Conservation (phyloP, 371 early-diverging fungal genomes). For the Nematocida sp. region DNA sequence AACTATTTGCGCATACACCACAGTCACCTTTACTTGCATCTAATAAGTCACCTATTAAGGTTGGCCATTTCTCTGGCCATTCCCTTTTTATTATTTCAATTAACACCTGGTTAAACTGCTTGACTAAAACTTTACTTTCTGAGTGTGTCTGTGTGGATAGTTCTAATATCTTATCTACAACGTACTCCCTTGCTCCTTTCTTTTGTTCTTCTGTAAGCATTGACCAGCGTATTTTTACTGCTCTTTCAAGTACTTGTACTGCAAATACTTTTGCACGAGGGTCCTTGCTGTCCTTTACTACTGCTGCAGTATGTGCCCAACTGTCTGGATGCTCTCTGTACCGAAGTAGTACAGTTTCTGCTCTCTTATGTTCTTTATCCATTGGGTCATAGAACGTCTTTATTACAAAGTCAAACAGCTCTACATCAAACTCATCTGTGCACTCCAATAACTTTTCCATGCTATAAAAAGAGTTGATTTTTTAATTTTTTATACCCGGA, state of each 20-base stretch:
- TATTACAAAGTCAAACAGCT: slow-evolving; percentile 66
- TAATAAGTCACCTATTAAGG: slow-evolving; percentile 94
- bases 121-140: slow-evolving; percentile 60
- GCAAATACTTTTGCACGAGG: slow-evolving; percentile 87
- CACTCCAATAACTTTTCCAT: slow-evolving; percentile 68
- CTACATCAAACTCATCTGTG: slow-evolving; percentile 63
- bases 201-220: slow-evolving; percentile 81
- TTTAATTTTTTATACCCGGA: slow-evolving; percentile 35
- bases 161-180: slow-evolving; percentile 62
- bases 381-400: slow-evolving; percentile 33
- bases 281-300: slow-evolving; percentile 79
- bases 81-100: slow-evolving; percentile 93
- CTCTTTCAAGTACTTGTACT: slow-evolving; percentile 86
- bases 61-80: slow-evolving; percentile 98
- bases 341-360: slow-evolving; percentile 74
- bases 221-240: slow-evolving; percentile 93
- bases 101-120: slow-evolving; percentile 65
- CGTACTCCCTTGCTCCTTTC: slow-evolving; percentile 74
- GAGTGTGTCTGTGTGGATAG: slow-evolving; percentile 38
- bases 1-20: slow-evolving; percentile 92
- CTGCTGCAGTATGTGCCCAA: slow-evolving; percentile 88
- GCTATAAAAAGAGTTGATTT: slow-evolving; percentile 37
- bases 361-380: slow-evolving; percentile 51
- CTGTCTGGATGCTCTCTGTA: slow-evolving; percentile 92
- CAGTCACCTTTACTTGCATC: slow-evolving; percentile 80